These are phyloP conservation scores for Penicillium sp. DNA, from an alignment of 2,329 filamentous ascomycete genomes.

Conservation along the genomic window DNA sequence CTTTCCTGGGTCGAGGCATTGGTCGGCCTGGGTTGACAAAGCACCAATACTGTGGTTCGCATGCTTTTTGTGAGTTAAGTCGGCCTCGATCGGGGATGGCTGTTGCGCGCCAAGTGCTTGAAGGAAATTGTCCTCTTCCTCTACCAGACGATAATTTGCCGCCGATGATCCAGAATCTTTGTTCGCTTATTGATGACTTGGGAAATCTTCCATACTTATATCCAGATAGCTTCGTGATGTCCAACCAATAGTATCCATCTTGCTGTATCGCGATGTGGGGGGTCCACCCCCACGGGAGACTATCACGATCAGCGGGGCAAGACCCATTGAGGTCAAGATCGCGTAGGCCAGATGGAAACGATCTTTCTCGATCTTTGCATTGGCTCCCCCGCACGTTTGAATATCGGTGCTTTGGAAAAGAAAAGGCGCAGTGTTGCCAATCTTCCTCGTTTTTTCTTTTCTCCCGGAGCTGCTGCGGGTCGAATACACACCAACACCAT, in stretches of 20 bases:
- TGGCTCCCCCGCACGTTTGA: no score
- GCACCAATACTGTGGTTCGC: not conserved
- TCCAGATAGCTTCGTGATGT: not conserved
- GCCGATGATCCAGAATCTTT: slow-evolving; percentile 18
- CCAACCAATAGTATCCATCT: no score
- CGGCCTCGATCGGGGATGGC: slow-evolving; percentile 13
- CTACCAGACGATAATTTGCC: slow-evolving; percentile 9
- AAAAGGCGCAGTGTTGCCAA: not conserved
- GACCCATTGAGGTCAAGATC: no score
- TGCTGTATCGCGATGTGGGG: no score
- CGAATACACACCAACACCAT: not conserved
- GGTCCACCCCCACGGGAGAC: no score
- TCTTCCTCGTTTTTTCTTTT: not conserved
- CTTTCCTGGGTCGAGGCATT: slow-evolving; percentile 7
- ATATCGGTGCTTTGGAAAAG: not conserved
- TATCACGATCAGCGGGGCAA: no score
- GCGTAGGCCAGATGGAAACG: no score
- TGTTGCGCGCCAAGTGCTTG: slow-evolving; percentile 11
- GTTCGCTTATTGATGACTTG: slow-evolving; percentile 14
- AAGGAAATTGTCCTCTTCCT: slow-evolving; percentile 12
- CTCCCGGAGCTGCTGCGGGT: slow-evolving; percentile 2
- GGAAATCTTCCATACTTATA: slow-evolving; percentile 10
- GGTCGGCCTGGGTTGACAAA: slow-evolving; percentile 14
- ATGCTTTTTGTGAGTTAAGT: slow-evolving; percentile 10
- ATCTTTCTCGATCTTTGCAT: no score